Evolutionary conservation across 257 asterid species (phyloP), one percentile per base, ranked within the genome.

Genomic region (Penstemon barbatus): DNA sequence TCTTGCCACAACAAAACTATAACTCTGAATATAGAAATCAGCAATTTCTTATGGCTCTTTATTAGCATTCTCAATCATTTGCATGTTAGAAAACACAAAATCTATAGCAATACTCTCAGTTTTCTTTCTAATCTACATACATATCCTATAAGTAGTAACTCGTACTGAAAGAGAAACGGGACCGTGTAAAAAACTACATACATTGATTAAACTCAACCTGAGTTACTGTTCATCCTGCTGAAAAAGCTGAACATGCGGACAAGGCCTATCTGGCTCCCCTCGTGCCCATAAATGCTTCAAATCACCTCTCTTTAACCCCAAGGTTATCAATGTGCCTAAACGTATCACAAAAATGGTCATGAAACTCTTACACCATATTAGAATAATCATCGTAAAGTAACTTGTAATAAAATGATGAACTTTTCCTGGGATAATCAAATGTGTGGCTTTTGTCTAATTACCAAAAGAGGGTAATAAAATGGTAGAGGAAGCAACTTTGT

Each of bases 251-350:
- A 91, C 78, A 53, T 94, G 99, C 3, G 84, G 87, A 55, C 99
- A 94, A 46, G 79, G 85, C 45, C 92, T 78, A n/a, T 84, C 86
- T 3, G 99, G 99, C 68, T 89, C 97, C 33, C 98, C 98, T 67
- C 80, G 84, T 9, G 86, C 77, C 99, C 99, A 94, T 6, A 89
- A 69, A 69, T 81, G 86, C 90, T 83, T 82, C 72, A 89, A 75
- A 39, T 89, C 96, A 15, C 99, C 98, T 75, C 89, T 89, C 85
- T 83, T 82, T 80, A 77, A 82, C 38, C 88, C 99, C 68, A 89
- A 44, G 2, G 85, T 58, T 72, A 94, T 80, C 80, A 94, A 75
- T 1, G 99, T 86, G 42, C 99, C 99, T 94, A 83, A 66, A 70
- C n/a, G 8, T 9, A 51, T 48, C 36, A 49, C 12, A 65, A 5